These are phyloP conservation scores for Podospora pseudocomata DNA, from an alignment of 495 filamentous ascomycete species.

Conservation along the genomic window DNA sequence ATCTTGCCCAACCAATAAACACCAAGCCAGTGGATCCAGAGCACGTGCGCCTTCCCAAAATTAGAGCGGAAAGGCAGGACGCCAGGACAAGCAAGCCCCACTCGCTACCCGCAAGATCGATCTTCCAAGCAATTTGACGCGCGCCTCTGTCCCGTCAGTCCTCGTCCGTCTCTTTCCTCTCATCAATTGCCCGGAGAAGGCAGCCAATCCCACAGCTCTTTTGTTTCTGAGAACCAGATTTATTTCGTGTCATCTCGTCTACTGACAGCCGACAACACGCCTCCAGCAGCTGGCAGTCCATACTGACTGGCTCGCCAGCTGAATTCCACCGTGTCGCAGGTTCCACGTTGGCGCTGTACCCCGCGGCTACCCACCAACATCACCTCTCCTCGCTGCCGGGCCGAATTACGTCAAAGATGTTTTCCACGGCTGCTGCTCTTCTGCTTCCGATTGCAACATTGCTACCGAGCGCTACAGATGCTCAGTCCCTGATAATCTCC, in stretches of 20 bases:
- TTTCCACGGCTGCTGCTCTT: neutral
- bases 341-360: slow-evolving; percentile 17
- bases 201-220: slow-evolving; percentile 23
- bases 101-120: slow-evolving; percentile 9
- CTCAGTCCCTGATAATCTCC: slow-evolving; percentile 21
- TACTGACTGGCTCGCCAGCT: slow-evolving; percentile 14
- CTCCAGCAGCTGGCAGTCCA: slow-evolving; percentile 15
- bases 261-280: neutral
- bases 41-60: slow-evolving; percentile 10
- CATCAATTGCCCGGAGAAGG: neutral
- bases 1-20: neutral
- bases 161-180: neutral
- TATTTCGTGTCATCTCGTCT: slow-evolving; percentile 24
- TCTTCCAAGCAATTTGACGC: slow-evolving; percentile 24
- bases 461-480: slow-evolving; percentile 21
- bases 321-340: slow-evolving; percentile 7
- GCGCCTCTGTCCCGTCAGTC: slow-evolving; percentile 17
- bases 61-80: neutral
- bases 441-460: slow-evolving; percentile 13
- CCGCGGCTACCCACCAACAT: slow-evolving; percentile 12
- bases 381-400: neutral
- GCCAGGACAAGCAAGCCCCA: neutral
- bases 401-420: neutral
- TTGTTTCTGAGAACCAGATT: slow-evolving; percentile 10
- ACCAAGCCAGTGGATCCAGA: neutral